Evolutionary conservation across 2,329 filamentous ascomycete species (phyloP).

Genomic region (Hypoxylon sp.): DNA sequence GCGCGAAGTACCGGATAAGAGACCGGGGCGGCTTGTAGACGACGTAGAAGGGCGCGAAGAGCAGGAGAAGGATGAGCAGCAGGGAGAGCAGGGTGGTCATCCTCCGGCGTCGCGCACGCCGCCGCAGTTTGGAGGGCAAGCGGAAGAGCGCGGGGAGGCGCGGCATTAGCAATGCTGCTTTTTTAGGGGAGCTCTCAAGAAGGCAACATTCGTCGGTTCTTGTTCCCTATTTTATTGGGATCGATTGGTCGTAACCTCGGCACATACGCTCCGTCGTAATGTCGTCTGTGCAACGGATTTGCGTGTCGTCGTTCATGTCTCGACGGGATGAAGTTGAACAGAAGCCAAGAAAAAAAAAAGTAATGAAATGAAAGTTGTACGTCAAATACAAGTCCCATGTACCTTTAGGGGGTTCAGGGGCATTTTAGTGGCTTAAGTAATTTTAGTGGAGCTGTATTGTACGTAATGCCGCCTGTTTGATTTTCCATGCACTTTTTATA

Average conservation of each 20-base stretch:
- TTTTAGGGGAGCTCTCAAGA: constrained; percentile 6
- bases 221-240: constrained; percentile 1
- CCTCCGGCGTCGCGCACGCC: constrained; percentile 70
- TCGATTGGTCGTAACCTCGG: constrained; percentile 9
- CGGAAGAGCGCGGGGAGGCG: constrained; percentile 64
- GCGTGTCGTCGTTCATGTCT: constrained; percentile 26
- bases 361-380: constrained; percentile 16
- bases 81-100: constrained; percentile 69
- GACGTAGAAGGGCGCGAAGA: constrained; percentile 69
- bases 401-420: constrained; percentile 41
- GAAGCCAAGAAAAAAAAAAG: constrained; percentile 38
- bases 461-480: constrained; percentile 25
- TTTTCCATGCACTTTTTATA: constrained; percentile 9
- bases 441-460: constrained; percentile 29
- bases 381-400: constrained; percentile 28
- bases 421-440: constrained; percentile 22
- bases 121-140: constrained; percentile 70
- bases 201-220: constrained; percentile 34
- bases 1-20: constrained; percentile 79
- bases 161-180: constrained; percentile 48
- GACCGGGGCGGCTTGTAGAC: constrained; percentile 86
- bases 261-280: constrained; percentile 12
- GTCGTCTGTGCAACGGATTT: constrained; percentile 1
- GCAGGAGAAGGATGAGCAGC: constrained; percentile 55
- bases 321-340: constrained; percentile 11